Percentiles rank a stretch among this genome's conserved stretches.
phyloP scores from a whole-genome alignment of 2,329 filamentous ascomycete genomes.

The Boeremia lycopersici region DNA sequence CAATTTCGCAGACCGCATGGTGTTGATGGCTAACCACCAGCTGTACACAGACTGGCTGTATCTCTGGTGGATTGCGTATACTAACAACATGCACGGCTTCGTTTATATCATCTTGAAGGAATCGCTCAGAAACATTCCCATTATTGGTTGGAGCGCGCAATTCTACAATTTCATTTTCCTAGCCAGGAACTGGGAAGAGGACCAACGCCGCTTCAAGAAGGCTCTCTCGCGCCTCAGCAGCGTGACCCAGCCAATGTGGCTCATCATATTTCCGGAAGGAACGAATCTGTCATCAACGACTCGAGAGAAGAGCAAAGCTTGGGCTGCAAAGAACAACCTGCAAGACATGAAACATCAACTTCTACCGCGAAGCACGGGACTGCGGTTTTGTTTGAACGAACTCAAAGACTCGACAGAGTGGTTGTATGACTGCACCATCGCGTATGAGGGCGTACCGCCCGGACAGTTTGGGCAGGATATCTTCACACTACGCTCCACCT shows the following conservation, averaged over 20 bases:
- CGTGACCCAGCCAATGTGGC: constrained; percentile 82
- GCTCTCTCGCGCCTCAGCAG: constrained; percentile 73
- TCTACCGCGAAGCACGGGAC: constrained; percentile 79
- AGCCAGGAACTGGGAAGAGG: constrained; percentile 84
- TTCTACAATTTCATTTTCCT: constrained; percentile 92
- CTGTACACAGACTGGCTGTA: constrained; percentile 93
- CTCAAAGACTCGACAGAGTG: constrained; percentile 77
- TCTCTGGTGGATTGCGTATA: constrained; percentile 93
- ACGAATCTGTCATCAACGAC: constrained; percentile 79
- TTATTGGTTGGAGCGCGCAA: constrained; percentile 81
- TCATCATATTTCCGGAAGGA: constrained; percentile 85
- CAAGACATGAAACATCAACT: constrained; percentile 76
- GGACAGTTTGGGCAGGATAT: constrained; percentile 84
- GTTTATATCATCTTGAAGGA: constrained; percentile 92
- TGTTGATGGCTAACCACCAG: constrained; percentile 86
- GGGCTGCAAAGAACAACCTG: constrained; percentile 77
- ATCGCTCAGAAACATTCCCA: constrained; percentile 78
- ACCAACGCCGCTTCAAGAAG: constrained; percentile 75
- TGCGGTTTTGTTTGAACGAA: constrained; percentile 79
- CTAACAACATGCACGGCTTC: constrained; percentile 80
- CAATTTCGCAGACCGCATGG: constrained; percentile 78
- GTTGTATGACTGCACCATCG: constrained; percentile 91
- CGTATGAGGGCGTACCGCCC: constrained; percentile 84
- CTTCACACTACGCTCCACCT: constrained; percentile 85
- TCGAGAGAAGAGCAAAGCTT: constrained; percentile 70